Evolutionary conservation across 148 eudicot species (phyloP).

Genomic region (Rhododendron griersonianum): DNA sequence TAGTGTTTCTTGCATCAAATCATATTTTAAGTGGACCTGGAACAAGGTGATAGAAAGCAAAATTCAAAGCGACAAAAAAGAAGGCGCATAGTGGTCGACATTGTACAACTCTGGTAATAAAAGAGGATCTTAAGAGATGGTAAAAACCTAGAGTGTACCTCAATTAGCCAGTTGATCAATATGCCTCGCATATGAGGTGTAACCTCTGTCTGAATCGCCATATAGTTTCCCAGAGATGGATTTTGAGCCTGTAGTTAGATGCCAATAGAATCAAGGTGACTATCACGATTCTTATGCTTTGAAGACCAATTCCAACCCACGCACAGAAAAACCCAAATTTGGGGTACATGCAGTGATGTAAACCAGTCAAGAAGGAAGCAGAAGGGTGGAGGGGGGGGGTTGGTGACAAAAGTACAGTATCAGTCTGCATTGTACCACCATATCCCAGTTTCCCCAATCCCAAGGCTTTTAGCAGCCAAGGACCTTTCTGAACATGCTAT

Average conservation of each 20-base stretch:
- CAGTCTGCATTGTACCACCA: neutral
- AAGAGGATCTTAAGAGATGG: neutral
- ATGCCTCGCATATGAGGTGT: constrained; percentile 88
- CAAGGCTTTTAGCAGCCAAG: neutral
- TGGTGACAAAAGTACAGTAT: neutral
- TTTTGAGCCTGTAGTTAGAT: constrained; percentile 52
- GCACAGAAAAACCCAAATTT: neutral
- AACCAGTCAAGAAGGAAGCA: neutral
- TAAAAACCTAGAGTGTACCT: constrained; percentile 34
- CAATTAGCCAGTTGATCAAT: constrained; percentile 87
- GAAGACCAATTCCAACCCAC: neutral
- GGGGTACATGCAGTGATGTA: neutral
- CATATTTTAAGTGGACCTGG: constrained; percentile 81
- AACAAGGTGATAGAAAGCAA: constrained; percentile 13
- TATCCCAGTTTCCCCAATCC: neutral
- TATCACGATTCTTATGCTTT: neutral
- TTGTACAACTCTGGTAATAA: neutral
- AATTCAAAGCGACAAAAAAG: neutral
- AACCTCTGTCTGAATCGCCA: constrained; percentile 61
- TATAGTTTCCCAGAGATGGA: constrained; percentile 41
- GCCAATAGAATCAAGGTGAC: neutral
- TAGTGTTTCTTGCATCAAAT: constrained; percentile 88
- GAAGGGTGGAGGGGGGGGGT: neutral
- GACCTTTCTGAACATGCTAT: neutral
- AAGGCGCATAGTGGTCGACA: neutral